A percentile compares a stretch with the other conserved stretches of the same genome.
Conservation (phyloP, 108 stramenopile genomes). For the Cylindrotheca closterium region DNA sequence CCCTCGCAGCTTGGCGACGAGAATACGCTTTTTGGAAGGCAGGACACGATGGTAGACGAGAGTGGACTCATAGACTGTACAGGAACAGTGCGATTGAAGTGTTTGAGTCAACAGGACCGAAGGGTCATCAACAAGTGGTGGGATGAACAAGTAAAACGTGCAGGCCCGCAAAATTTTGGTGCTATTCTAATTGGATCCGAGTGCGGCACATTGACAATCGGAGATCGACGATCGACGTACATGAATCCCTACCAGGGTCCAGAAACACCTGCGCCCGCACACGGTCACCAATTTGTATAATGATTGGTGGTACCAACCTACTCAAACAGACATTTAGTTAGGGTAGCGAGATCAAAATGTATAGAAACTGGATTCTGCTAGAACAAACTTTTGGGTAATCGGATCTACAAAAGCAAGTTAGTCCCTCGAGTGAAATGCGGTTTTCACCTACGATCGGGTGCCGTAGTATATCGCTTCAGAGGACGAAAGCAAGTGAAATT, state of each 20-base stretch:
- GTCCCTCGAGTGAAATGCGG: too few relatives aligned
- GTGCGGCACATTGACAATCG: conserved; percentile 66
- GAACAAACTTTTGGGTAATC: too few relatives aligned
- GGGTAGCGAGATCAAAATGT: conserved; percentile 15
- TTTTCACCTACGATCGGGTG: too few relatives aligned
- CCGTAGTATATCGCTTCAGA: too few relatives aligned
- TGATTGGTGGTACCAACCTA: too few relatives aligned
- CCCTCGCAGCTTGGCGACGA: conserved; percentile 80
- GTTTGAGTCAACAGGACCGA: conserved; percentile 76
- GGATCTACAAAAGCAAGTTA: too few relatives aligned
- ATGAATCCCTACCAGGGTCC: neutral
- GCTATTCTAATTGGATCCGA: conserved; percentile 77
- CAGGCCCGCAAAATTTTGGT: conserved; percentile 62
- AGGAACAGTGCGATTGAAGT: conserved; percentile 73
- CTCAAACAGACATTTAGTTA: neutral
- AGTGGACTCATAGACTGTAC: conserved; percentile 56
- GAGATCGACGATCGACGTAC: conserved; percentile 5
- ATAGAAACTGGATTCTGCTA: too few relatives aligned
- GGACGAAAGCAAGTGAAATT: too few relatives aligned
- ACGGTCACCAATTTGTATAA: neutral
- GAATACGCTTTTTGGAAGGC: conserved; percentile 50
- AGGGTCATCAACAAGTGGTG: conserved; percentile 76
- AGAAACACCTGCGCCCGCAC: neutral
- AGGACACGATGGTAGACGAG: neutral
- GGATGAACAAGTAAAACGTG: conserved; percentile 68